Evolutionary conservation across 257 asterid species (phyloP), one percentile per base, ranked within the genome.

Genomic region (Petunia secreta): DNA sequence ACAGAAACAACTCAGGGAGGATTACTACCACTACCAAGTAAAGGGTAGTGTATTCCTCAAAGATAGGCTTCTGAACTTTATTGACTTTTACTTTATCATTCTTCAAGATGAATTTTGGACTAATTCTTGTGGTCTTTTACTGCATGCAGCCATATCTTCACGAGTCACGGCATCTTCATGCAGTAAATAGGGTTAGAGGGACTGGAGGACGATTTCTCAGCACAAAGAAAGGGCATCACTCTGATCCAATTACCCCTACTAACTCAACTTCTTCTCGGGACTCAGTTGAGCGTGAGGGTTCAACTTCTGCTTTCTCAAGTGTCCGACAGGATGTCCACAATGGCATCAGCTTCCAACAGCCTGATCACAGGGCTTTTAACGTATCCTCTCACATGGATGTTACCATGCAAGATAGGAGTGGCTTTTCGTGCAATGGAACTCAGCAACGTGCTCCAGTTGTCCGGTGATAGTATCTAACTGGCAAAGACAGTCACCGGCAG

Each of bases 121-220:
- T 39, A 7, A 74, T 58, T 5, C 15, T 78, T 52, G 16, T 48
- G 40, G 1, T 10, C 36, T 16, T 54, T 16, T n/a, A 58, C 40
- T 11, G 46, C 71, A 25, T 85, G 89, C 93, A 96, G 99, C 98
- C 99, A 2, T 96, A 96, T 71, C 94, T 96, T 88, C 98, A 96
- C 8, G 98, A 96, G 93, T 96, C 99, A 58, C 93, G 99, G 4
- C 99, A 96, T 82, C 93, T 85, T 54, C 99, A 96, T 62, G 99
- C 99, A 1, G 83, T 96, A 11, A 96, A 96, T 6, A 85, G 99
- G 85, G 98, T 96, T 8, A 89, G 99, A 65, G 99, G 99, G 1
- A 78, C 91, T 0, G 99, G 98, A 2, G 99, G 99, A 34, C 94
- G 98, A 25, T 96, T 96, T 83, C 92, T 96, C 59, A 91, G 98